Evolutionary conservation across 2,329 filamentous ascomycete genomes (phyloP), one percentile per base, ranked within the genome.

Genomic region (Exophiala sp.): DNA sequence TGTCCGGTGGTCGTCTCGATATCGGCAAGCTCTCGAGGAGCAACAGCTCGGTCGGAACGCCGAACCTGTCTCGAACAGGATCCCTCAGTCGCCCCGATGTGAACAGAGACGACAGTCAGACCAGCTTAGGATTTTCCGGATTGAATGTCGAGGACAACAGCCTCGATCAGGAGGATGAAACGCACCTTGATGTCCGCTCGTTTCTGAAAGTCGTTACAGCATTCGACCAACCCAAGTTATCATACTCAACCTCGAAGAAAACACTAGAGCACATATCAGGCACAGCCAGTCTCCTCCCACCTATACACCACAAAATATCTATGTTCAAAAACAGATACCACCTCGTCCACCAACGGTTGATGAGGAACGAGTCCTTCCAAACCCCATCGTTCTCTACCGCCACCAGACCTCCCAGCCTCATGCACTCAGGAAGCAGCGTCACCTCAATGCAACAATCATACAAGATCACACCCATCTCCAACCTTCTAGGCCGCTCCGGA

Each of bases 351-450:
- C 92, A 97, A 69, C 86, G 94, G 14, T 81, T 97, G 14, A 81
- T 97, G 38, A 86, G 94, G 45, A 96, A 96, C 67, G 91, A 96
- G 70, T 86, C 89, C 16, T 99, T 99, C 64, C 91, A 96, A 69
- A 84, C 84, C 16, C 90, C 91, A 1, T 79, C 87, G 16, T 84
- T 95, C 51, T 82, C 86, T 6, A 79, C 80, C 1, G 78, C 80
- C 11, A 79, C 74, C 47, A 71, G 72, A n/a, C 45, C 50, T 39
- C 74, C 77, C 18, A 76, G 79, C 1, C 71, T 85, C 1, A 78
- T 78, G 58, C 78, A 81, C 38, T 83, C 84, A 6, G 77, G 81
- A 3, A 85, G 86, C 3, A 74, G 76, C 10, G 60, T 77, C 58
- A 54, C 80, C 59, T 75, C 74, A 12, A 43, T 72, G 11, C 82